phyloP scores from a whole-genome alignment of 345 rosid species.

The Moringa oleifera region DNA sequence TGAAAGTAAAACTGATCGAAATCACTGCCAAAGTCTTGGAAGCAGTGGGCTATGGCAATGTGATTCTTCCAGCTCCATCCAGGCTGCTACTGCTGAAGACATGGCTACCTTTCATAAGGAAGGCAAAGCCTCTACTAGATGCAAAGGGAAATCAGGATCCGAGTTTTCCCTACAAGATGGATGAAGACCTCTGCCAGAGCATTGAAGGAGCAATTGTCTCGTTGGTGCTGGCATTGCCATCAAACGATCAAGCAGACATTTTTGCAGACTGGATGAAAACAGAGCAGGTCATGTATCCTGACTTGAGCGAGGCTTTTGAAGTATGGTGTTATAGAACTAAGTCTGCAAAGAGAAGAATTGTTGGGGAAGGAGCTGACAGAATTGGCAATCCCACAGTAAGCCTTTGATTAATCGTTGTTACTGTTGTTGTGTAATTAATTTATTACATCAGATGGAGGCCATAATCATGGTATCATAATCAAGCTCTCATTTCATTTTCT shows the following conservation, averaged over 20 bases:
- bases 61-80: conserved; percentile 53
- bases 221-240: conserved; percentile 67
- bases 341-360: conserved; percentile 90
- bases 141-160: conserved; percentile 33
- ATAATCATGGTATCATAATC: conserved; percentile 4
- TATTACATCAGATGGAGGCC: not conserved
- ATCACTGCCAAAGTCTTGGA: conserved; percentile 79
- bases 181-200: conserved; percentile 68
- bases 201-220: conserved; percentile 79
- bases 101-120: conserved; percentile 88
- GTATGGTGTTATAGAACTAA: conserved; percentile 94
- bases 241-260: conserved; percentile 80
- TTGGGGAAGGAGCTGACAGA: conserved; percentile 49
- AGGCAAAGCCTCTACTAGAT: conserved; percentile 68
- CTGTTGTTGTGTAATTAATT: conserved; percentile 14
- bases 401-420: conserved; percentile 21
- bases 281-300: conserved; percentile 66
- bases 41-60: conserved; percentile 86
- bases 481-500: not conserved
- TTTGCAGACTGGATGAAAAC: conserved; percentile 82
- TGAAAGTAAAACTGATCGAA: conserved; percentile 69
- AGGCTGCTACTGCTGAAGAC: conserved; percentile 52
- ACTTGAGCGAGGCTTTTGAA: conserved; percentile 91
- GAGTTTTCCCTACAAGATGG: conserved; percentile 57
- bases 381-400: conserved; percentile 24